Evolutionary conservation across 1,284 basidiomycete genomes (phyloP), one percentile per base, ranked within the genome.

Genomic region (Ceratobasidium sp.): DNA sequence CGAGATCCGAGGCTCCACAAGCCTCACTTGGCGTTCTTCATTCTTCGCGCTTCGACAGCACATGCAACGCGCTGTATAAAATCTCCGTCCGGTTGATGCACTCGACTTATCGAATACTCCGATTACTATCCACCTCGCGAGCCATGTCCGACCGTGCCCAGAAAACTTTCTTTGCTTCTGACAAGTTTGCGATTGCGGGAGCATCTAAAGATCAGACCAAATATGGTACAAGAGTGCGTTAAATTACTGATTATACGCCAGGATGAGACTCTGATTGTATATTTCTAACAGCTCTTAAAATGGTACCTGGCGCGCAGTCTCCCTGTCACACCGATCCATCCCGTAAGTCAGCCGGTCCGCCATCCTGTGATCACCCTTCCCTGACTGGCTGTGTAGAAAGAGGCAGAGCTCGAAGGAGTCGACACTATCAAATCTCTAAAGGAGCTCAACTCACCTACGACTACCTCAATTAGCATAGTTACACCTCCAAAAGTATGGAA

Each of bases 381-480:
- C 33, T 33, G 33, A 33, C 79, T 55, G 67, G 28, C 5, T 18
- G 26, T 33, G 58, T 82, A 93, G 92, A 92, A 89, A 85, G 90
- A 92, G 81, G 83, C 85, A 42, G 90, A 92, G 81, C 86, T 95
- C 7, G 92, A 93, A 81, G 92, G 91, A 3, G 80, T 91, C 67
- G 81, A 86, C 75, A 89, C 92, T 2, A 82, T 93, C 63, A 84
- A 84, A 76, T 84, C 87, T 1, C 87, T 96, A 80, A 83, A 86
- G 5, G 88, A 91, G 51, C 89, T 96, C n/a, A 83, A 89, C 20
- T 86, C 86, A 56, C 93, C 95, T 2, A 83, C 87, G 2, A 86
- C 91, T 80, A 97, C 95, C 0, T 92, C 93, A 12, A 87, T 97
- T 79, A 94, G 93, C 81, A 90, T 96, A 80, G 90, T 97, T 83